Evolutionary conservation across 2,329 filamentous ascomycete species (phyloP), one percentile per base, ranked within the genome.

Genomic region (Fusarium sp.): DNA sequence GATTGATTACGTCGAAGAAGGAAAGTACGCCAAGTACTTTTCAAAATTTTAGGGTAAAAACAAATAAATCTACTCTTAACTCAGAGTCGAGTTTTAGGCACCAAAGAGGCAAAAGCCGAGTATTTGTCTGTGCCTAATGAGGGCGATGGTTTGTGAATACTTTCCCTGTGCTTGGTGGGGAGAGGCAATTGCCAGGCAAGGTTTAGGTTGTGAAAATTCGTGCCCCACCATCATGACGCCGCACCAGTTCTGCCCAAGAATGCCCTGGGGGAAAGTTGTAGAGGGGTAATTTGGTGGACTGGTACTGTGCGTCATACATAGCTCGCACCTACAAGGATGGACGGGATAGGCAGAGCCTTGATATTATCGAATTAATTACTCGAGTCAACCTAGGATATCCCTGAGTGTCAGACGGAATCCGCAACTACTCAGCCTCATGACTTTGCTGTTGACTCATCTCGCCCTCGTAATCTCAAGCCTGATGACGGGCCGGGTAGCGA

Each of bases 221-320:
- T 73, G 77, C 79, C 80, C 80, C 80, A 80, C 79, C 75, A 78
- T 68, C 67, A 78, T 78, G 78, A 79, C 75, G 75, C 72, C 68
- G 74, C 52, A 56, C 66, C 49, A 61, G 28, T n/a, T 40, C 8
- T 53, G 36, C 22, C 43, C 43, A 28, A 31, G n/a, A 39, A 61
- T 54, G 38, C 42, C 43, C 53, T 65, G 46, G n/a, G 24, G n/a
- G 44, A 69, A 61, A 54, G 60, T 60, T 46, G 50, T 75, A 72
- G 74, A 76, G 74, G 75, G 75, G 74, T 18, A 57, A 24, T 40
- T 63, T 67, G 33, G 55, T 43, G 39, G 49, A 5, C 11, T 6
- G 11, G 17, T 44, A 72, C 69, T 44, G 69, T 72, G 68, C 44
- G 28, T 4, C 3, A 4, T 18, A 4, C 1, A 5, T 17, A 5